Conservation (phyloP, 139 green algal species). For the Chlorella sp. region DNA sequence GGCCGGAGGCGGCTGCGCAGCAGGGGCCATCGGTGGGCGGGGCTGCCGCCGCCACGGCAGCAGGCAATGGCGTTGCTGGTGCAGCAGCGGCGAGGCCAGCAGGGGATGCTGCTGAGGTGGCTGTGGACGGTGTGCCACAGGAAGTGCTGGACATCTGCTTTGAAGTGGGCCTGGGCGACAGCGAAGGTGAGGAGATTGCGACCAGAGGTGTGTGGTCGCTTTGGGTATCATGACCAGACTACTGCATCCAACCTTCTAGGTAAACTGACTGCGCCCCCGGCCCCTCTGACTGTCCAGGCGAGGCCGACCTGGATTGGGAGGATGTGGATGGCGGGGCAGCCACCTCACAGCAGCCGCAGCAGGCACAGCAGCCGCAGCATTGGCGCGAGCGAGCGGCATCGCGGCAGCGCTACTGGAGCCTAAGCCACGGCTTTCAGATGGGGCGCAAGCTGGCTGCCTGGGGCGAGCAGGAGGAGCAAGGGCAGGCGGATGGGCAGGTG, state of each 20-base stretch:
- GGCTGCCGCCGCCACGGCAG: neutral
- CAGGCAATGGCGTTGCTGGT: neutral
- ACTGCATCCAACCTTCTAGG: too few species aligned
- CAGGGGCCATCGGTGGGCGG: neutral
- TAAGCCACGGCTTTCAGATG: conserved; percentile 83
- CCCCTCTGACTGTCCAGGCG: neutral
- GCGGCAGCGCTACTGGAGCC: conserved; percentile 88
- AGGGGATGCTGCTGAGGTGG: neutral
- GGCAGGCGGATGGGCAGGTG: conserved; percentile 9
- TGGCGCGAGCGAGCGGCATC: conserved; percentile 75
- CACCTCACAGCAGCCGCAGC: conserved; percentile 15
- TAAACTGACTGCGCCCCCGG: too few species aligned
- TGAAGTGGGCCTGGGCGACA: conserved; percentile 7
- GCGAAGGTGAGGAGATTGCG: too few species aligned
- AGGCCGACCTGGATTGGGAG: conserved; percentile 59
- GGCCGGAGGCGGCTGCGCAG: neutral
- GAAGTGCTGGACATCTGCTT: conserved; percentile 37
- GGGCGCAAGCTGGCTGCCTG: conserved; percentile 91
- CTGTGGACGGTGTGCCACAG: neutral
- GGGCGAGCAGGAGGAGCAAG: conserved; percentile 46
- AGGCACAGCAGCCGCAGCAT: conserved; percentile 16
- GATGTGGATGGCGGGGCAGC: conserved; percentile 59
- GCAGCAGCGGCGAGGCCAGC: neutral
- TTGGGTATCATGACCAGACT: too few species aligned
- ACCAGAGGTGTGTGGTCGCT: too few species aligned